Evolutionary conservation across 2,329 filamentous ascomycete genomes (phyloP).

Genomic region (Aspergillus pseudoterreus): DNA sequence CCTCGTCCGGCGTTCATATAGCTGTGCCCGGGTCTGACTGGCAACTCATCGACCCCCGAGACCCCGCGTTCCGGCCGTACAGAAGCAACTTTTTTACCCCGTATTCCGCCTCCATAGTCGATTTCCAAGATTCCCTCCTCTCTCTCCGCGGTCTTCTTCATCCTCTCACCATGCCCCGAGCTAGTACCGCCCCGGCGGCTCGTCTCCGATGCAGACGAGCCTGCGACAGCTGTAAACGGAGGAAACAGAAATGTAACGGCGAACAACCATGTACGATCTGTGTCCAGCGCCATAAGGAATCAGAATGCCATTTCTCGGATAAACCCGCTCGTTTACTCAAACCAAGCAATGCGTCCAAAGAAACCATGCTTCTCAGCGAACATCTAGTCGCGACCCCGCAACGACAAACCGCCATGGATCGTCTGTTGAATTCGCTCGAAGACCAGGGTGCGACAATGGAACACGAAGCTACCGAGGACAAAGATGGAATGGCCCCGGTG

Average conservation of each 20-base stretch:
- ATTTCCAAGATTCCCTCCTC: neutral
- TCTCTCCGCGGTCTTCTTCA: neutral
- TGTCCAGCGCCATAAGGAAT: constrained; percentile 39
- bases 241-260: constrained; percentile 53
- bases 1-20: neutral
- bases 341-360: constrained; percentile 21
- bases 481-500: constrained; percentile 31
- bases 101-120: neutral
- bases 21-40: neutral
- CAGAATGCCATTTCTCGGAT: constrained; percentile 40
- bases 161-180: constrained; percentile 24
- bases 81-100: neutral
- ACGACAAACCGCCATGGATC: constrained; percentile 32
- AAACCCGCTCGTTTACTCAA: constrained; percentile 33
- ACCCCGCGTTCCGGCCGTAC: neutral
- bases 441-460: constrained; percentile 28
- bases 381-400: constrained; percentile 26
- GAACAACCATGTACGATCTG: constrained; percentile 51
- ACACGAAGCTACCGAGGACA: constrained; percentile 26
- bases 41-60: neutral
- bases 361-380: constrained; percentile 33
- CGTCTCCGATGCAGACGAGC: constrained; percentile 37
- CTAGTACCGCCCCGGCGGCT: constrained; percentile 25
- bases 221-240: constrained; percentile 45
- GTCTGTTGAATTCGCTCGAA: constrained; percentile 30